Evolutionary conservation across 1,284 basidiomycete genomes (phyloP).

Genomic region (Filobasidium uniguttulatum): DNA sequence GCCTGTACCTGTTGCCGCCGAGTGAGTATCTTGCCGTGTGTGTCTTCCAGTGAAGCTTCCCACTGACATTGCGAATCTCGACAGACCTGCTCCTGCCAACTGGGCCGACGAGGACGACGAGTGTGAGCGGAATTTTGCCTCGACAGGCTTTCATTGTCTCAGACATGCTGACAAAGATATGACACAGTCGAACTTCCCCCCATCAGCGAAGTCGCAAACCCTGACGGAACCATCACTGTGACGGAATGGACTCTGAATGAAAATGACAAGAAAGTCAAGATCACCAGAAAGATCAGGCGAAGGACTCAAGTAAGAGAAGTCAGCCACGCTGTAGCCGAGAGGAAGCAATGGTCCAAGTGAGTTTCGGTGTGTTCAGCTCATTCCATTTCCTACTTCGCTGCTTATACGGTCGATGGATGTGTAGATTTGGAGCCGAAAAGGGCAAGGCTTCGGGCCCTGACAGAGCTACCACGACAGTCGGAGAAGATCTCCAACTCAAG

Average conservation of each 20-base stretch:
- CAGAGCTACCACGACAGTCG: constrained; percentile 87
- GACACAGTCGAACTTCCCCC: constrained; percentile 21
- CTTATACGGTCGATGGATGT: constrained; percentile 8
- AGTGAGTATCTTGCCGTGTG: too few relatives aligned
- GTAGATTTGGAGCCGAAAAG: constrained; percentile 73
- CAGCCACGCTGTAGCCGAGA: constrained; percentile 81
- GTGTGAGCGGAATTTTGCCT: background rate
- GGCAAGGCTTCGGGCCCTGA: constrained; percentile 81
- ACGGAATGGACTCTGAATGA: constrained; percentile 78
- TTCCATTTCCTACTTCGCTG: too few relatives aligned
- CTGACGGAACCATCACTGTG: constrained; percentile 76
- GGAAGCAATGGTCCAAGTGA: constrained; percentile 76
- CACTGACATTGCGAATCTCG: too few relatives aligned
- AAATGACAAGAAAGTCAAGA: constrained; percentile 90
- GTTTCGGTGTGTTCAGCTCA: constrained; percentile 8
- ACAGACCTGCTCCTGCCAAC: too few relatives aligned
- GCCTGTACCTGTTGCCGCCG: too few relatives aligned
- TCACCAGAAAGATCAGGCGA: constrained; percentile 73
- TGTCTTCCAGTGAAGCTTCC: too few relatives aligned
- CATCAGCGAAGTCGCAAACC: constrained; percentile 55
- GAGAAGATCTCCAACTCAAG: constrained; percentile 77
- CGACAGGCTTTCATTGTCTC: background rate
- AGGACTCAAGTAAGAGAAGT: constrained; percentile 65
- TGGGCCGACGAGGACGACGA: constrained; percentile 13
- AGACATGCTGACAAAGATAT: background rate